Conservation (phyloP, 345 rosid species). For the Turritis glabra region DNA sequence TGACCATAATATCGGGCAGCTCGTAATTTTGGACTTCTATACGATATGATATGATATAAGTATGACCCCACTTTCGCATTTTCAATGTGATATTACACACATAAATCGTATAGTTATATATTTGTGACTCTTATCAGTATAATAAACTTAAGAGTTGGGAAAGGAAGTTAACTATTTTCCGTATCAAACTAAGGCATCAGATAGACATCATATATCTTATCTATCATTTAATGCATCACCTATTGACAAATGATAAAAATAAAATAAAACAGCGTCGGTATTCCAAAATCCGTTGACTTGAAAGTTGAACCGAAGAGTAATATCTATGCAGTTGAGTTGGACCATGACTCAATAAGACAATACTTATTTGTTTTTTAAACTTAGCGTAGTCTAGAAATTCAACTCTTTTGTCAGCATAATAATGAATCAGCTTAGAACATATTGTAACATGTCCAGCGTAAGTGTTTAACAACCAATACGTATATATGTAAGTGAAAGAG, state of each 20-base stretch:
- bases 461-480: neutral
- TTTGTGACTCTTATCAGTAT: neutral
- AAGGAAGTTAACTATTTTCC: neutral
- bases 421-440: slow-evolving; percentile 1
- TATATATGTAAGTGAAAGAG: neutral
- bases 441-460: no score
- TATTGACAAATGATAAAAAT: neutral
- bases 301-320: slow-evolving; percentile 4
- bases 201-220: neutral
- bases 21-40: slow-evolving; percentile 17
- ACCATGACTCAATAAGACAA: slow-evolving; percentile 21
- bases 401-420: neutral
- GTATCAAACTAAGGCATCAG: neutral
- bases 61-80: slow-evolving; percentile 15
- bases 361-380: neutral
- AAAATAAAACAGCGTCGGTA: slow-evolving; percentile 15
- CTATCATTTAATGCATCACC: slow-evolving; percentile 13
- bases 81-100: neutral
- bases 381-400: neutral
- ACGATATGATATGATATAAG: slow-evolving; percentile 2
- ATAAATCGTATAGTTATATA: neutral
- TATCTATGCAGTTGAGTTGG: slow-evolving; percentile 12
- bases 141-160: neutral
- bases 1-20: slow-evolving; percentile 29
- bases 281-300: slow-evolving; percentile 26